Percentiles rank a stretch among this genome's conserved stretches.
Evolutionary conservation across 2,329 filamentous ascomycete species (phyloP).

Genomic region (Xylariaceae sp.): DNA sequence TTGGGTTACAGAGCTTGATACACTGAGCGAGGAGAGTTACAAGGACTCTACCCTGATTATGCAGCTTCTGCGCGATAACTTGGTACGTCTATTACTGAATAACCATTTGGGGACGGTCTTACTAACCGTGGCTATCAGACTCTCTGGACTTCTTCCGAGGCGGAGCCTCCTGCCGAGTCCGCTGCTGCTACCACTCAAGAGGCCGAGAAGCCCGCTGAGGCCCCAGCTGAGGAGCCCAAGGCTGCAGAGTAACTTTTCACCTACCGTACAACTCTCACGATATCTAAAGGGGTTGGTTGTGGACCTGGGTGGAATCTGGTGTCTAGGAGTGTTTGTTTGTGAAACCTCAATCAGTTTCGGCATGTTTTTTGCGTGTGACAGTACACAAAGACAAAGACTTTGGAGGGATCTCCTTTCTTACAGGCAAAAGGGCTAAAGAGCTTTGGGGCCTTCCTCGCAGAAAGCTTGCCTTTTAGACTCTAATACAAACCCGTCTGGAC

Average conservation of each 20-base stretch:
- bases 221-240: conserved; percentile 71
- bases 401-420: conserved; percentile 42
- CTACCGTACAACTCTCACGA: conserved; percentile 47
- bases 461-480: conserved; percentile 61
- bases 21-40: conserved; percentile 97
- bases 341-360: conserved; percentile 53
- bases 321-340: conserved; percentile 69
- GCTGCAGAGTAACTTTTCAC: conserved; percentile 58
- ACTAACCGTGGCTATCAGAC: conserved; percentile 62
- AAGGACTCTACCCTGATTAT: conserved; percentile 99
- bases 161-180: conserved; percentile 70
- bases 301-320: conserved; percentile 59
- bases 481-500: conserved; percentile 62
- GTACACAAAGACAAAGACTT: conserved; percentile 49
- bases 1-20: conserved; percentile 77
- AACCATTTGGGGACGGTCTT: not conserved
- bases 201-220: conserved; percentile 62
- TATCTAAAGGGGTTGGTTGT: conserved; percentile 51
- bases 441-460: conserved; percentile 53
- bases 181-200: conserved; percentile 60
- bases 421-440: conserved; percentile 47
- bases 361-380: conserved; percentile 58
- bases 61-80: conserved; percentile 96
- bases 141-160: conserved; percentile 98
- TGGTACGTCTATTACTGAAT: conserved; percentile 62